Base-by-base conservation (phyloP, 164 flowering plant genomes). In the Berberis vulgaris region DNA sequence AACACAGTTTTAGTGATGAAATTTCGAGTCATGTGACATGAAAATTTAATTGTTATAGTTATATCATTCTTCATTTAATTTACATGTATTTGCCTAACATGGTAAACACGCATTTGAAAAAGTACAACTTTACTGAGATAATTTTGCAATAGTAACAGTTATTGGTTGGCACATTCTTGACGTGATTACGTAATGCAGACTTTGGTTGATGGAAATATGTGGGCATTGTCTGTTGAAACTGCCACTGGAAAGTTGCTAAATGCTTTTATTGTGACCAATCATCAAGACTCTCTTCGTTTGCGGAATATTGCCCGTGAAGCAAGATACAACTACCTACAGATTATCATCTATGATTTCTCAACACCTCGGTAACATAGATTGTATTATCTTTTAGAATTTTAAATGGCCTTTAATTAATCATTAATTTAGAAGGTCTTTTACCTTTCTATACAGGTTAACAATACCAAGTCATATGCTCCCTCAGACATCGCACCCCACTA, bases 191-290 rank as follows among this genome's bases (percentile, higher is more conserved):
- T 6, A 9, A 50, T 82, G 73, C 79, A 94, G 99, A 74, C 76
- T 43, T 70, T 95, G 79, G 79, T 75, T 39, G 62, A 80, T 67
- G 86, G 83, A 60, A 90, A 89, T 68, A 71, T 1, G 45, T 95
- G 99, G 99, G 93, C 92, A 59, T 59, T 68, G 70, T 88, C 99
- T 62, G 81, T 85, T 73, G 99, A 95, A 81, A 65, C 65, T 77
- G 97, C 97, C 41, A 62, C 91, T 70, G 99, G 99, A 11, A 86
- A 56, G 71, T 56, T 84, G 71, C 83, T 91, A 6, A 89, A 91
- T 85, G 85, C 99, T 64, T 89, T 94, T 71, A 83, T 91, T 67
- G 99, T 94, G 63, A 91, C 94, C 3, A 78, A 85, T 72, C 94
- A 87, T 71, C 74, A 78, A 76, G 97, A 95, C 81, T 77, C 79